phyloP scores from a whole-genome alignment of 208 protist genomes.

The Strigomonas culicis region DNA sequence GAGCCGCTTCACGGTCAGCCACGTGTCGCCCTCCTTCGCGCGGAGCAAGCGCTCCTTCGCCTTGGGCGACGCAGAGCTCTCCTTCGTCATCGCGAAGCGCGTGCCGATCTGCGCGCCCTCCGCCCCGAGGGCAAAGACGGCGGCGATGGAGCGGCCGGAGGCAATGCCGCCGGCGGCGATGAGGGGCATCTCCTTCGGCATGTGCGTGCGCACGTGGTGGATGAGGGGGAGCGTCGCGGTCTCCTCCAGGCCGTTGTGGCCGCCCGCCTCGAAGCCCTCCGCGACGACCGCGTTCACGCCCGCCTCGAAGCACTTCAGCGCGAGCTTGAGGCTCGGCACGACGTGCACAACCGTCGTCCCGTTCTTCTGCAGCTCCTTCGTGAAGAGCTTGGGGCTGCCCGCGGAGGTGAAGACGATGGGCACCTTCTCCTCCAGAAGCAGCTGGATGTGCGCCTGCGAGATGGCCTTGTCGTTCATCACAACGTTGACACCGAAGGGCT shows the following conservation, averaged over 20 bases:
- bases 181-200: constrained; percentile 14
- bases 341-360: constrained; percentile 79
- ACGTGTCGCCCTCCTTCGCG: constrained; percentile 47
- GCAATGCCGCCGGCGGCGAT: constrained; percentile 39
- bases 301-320: constrained; percentile 14
- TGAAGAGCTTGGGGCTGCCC: constrained; percentile 68
- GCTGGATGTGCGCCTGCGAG: constrained; percentile 36
- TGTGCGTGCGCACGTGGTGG: constrained; percentile 22
- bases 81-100: constrained; percentile 21
- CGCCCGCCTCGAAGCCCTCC: constrained; percentile 36
- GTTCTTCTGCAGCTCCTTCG: constrained; percentile 58
- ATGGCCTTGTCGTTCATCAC: constrained; percentile 26
- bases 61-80: constrained; percentile 52
- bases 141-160: constrained; percentile 18
- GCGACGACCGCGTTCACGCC: constrained; percentile 29
- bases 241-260: constrained; percentile 26
- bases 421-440: constrained; percentile 76
- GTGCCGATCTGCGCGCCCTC: constrained; percentile 34
- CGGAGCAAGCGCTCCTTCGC: constrained; percentile 19
- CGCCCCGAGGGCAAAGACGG: constrained; percentile 29
- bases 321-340: constrained; percentile 37
- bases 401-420: constrained; percentile 87
- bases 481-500: constrained; percentile 85
- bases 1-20: constrained; percentile 55
- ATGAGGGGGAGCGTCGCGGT: constrained; percentile 31